A percentile compares a stretch with the other conserved stretches of the same genome.
These are phyloP conservation scores for Yamadazyma takamatsuzukensis DNA, from an alignment of 805 yeast species.

Conservation along the genomic window DNA sequence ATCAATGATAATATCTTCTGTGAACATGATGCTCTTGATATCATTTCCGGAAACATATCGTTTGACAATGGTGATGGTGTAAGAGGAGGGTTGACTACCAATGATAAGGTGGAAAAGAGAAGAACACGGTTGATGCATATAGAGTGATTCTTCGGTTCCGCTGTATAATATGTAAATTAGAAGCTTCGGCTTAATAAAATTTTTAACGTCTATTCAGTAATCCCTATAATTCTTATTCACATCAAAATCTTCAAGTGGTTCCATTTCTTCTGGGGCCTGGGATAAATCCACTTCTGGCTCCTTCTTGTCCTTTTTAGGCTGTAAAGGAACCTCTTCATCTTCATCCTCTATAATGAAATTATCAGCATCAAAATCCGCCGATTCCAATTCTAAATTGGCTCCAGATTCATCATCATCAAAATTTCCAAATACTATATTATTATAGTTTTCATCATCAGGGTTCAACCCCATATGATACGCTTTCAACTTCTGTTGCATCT, in stretches of 20 bases:
- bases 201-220: too few relatives aligned
- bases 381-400: conserved; percentile 30
- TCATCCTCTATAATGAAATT: conserved; percentile 40
- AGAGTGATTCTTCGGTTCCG: too few relatives aligned
- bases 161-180: too few relatives aligned
- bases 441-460: conserved; percentile 15
- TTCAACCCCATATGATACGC: conserved; percentile 19
- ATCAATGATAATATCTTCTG: conserved; percentile 49
- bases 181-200: too few relatives aligned
- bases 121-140: conserved; percentile 39
- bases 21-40: conserved; percentile 40
- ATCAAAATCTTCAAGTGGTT: neutral
- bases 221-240: neutral
- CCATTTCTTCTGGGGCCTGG: conserved; percentile 1
- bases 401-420: conserved; percentile 30
- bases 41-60: conserved; percentile 22
- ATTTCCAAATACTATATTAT: conserved; percentile 35
- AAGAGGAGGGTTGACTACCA: conserved; percentile 19
- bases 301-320: neutral
- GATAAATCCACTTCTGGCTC: neutral
- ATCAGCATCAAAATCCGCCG: conserved; percentile 37
- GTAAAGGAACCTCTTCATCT: conserved; percentile 16
- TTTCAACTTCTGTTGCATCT: conserved; percentile 40
- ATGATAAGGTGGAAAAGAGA: conserved; percentile 40
- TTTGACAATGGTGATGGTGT: conserved; percentile 20